Evolutionary conservation across 2,329 filamentous ascomycete species (phyloP).

Genomic region (Aspergillus arachidicola): DNA sequence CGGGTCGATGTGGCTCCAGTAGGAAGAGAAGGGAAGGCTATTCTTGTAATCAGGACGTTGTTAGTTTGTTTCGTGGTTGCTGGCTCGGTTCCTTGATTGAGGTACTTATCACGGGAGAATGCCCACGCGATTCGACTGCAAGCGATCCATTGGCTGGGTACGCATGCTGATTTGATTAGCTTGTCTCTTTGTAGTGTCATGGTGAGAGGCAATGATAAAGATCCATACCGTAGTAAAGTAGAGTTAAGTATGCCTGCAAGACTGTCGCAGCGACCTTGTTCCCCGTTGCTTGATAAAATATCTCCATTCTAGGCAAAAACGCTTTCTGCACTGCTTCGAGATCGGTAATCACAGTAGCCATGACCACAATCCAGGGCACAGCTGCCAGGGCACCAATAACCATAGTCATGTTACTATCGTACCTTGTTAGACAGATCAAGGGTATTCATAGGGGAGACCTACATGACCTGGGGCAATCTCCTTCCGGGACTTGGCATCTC

Average conservation of each 20-base stretch:
- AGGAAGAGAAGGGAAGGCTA: slow-evolving; percentile 27
- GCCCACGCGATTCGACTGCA: slow-evolving; percentile 37
- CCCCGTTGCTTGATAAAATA: slow-evolving; percentile 27
- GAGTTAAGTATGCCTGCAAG: slow-evolving; percentile 16
- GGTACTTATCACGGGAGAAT: slow-evolving; percentile 30
- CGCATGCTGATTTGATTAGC: slow-evolving; percentile 17
- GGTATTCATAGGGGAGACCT: neutral
- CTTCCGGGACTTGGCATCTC: slow-evolving; percentile 18
- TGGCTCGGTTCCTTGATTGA: neutral
- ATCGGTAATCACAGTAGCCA: slow-evolving; percentile 30
- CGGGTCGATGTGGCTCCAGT: slow-evolving; percentile 27
- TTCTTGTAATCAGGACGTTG: slow-evolving; percentile 4
- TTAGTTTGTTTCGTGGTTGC: neutral
- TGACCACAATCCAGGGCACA: slow-evolving; percentile 30
- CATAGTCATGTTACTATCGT: slow-evolving; percentile 28
- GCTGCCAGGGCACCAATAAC: slow-evolving; percentile 31
- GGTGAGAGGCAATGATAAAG: neutral
- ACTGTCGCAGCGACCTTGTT: slow-evolving; percentile 24
- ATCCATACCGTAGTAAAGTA: slow-evolving; percentile 17
- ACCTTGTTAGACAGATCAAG: neutral
- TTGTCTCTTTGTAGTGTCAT: neutral
- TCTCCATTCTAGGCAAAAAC: slow-evolving; percentile 18
- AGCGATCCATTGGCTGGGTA: slow-evolving; percentile 35
- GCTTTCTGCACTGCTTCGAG: slow-evolving; percentile 28
- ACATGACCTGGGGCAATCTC: slow-evolving; percentile 24